phyloP scores from a whole-genome alignment of 2,329 filamentous ascomycete genomes.

The Exophiala alcalophila region DNA sequence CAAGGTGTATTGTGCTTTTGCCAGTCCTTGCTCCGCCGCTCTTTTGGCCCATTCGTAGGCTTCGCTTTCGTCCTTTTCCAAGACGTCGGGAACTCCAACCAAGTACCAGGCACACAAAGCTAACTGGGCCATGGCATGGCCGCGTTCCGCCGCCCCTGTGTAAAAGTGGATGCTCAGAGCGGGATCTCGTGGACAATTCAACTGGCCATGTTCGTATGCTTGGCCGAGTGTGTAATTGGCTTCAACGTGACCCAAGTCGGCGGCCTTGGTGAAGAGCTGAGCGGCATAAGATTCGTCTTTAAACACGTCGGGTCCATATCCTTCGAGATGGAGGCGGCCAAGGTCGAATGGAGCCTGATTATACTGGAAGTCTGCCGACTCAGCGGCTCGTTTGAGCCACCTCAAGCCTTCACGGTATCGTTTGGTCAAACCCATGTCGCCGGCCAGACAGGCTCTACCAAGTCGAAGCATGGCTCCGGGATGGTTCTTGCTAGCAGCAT shows the following conservation, averaged over 20 bases:
- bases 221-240: slow-evolving; percentile 89
- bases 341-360: slow-evolving; percentile 91
- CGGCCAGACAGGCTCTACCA: slow-evolving; percentile 82
- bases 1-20: slow-evolving; percentile 84
- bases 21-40: slow-evolving; percentile 76
- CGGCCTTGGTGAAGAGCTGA: slow-evolving; percentile 89
- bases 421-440: slow-evolving; percentile 79
- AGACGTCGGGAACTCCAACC: slow-evolving; percentile 83
- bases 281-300: slow-evolving; percentile 85
- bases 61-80: slow-evolving; percentile 93
- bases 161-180: slow-evolving; percentile 97
- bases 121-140: slow-evolving; percentile 91
- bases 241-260: slow-evolving; percentile 83
- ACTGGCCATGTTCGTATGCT: slow-evolving; percentile 87
- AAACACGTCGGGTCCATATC: slow-evolving; percentile 94
- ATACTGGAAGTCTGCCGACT: slow-evolving; percentile 87
- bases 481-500: slow-evolving; percentile 87
- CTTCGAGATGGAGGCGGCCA: slow-evolving; percentile 80
- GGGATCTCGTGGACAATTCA: slow-evolving; percentile 85
- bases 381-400: slow-evolving; percentile 91
- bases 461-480: slow-evolving; percentile 92
- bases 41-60: slow-evolving; percentile 93
- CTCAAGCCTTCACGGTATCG: slow-evolving; percentile 88
- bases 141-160: slow-evolving; percentile 81
- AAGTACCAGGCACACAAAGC: slow-evolving; percentile 98